Base-by-base conservation (phyloP, 352 stramenopile species). In the Phytophthora agathidicida region DNA sequence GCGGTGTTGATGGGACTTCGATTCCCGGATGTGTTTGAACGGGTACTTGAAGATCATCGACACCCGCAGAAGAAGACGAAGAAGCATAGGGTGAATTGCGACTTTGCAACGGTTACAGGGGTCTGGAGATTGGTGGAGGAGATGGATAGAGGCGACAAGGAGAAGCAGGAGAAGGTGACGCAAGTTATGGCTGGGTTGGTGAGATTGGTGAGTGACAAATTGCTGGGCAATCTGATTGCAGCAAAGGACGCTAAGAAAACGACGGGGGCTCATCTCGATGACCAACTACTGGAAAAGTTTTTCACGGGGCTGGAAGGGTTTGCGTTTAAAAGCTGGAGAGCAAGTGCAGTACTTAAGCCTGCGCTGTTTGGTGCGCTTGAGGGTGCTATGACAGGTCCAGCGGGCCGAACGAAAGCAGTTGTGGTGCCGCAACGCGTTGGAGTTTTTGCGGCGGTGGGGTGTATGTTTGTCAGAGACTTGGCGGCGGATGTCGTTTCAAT, bases 241-340 rank as follows among this genome's bases (percentile, higher is more conserved):
- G 23, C 16, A 9, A 41, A 53, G n/a, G 41, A 55, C 3, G 58
- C 43, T 1, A 65, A 59, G 17, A 27, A 45, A 20, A 30, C 38
- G 8, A 38, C 27, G 14, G 44, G 33, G 4, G 13, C 33, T 3
- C 52, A 71, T 17, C 72, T 74, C 16, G 68, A 78, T n/a, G 82
- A 91, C 23, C 53, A 88, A n/a, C 42, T 89, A 32, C 64, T 88
- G 52, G 74, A 86, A 20, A 86, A 85, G 35, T 85, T 88, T 50
- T 86, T 83, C 36, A 47, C 53, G 1, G 68, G 71, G 3, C 55
- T 91, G 37, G 74, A 85, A 41, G 64, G 63, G 20, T 88, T 88
- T 58, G 35, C 76, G 32, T 87, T 88, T 52, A 78, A 62, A n/a
- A 81, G 68, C 36, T 38, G 66, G 14, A 51, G 62, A n/a, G 74